A percentile compares a stretch with the other conserved stretches of the same genome.
These are phyloP conservation scores for Paraconiothyrium brasiliense DNA, from an alignment of 2,329 filamentous ascomycete genomes.

Conservation along the genomic window DNA sequence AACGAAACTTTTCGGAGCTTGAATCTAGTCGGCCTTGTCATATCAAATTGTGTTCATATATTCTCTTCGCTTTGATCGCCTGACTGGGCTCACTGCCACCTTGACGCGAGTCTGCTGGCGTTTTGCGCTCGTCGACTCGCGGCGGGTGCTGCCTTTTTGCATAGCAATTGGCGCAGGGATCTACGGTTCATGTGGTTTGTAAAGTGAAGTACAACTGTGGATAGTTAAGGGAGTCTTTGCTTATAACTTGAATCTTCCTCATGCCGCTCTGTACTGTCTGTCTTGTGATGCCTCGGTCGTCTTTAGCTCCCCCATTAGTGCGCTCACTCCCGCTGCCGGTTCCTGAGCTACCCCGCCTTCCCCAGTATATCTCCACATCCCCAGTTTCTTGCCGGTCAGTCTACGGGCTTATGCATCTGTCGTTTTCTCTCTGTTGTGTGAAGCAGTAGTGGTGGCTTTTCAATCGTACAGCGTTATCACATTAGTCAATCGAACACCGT, in stretches of 20 bases:
- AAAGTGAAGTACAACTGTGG: constrained; percentile 46
- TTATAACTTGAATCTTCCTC: constrained; percentile 28
- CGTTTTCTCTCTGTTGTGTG: background rate
- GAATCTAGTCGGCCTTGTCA: constrained; percentile 40
- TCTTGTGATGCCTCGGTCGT: constrained; percentile 2
- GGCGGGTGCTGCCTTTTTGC: constrained; percentile 21
- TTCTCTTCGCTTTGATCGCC: constrained; percentile 39
- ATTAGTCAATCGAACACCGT: no score
- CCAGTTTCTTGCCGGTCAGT: background rate
- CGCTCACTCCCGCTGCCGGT: background rate
- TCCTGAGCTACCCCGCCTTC: constrained; percentile 14
- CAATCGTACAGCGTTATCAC: no score
- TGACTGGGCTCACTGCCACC: constrained; percentile 31
- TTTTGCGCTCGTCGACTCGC: constrained; percentile 25
- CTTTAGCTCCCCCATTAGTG: background rate
- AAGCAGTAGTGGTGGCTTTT: no score
- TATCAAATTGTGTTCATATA: constrained; percentile 52
- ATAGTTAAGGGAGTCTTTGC: constrained; percentile 46
- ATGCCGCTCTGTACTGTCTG: constrained; percentile 16
- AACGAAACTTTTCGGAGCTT: constrained; percentile 45
- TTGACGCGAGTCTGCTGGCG: constrained; percentile 26
- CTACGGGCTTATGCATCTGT: background rate
- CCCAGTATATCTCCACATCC: background rate
- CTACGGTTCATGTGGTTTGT: constrained; percentile 36
- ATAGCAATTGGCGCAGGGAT: constrained; percentile 32